Evolutionary conservation across 345 rosid species (phyloP).

Genomic region (Mangifera indica): DNA sequence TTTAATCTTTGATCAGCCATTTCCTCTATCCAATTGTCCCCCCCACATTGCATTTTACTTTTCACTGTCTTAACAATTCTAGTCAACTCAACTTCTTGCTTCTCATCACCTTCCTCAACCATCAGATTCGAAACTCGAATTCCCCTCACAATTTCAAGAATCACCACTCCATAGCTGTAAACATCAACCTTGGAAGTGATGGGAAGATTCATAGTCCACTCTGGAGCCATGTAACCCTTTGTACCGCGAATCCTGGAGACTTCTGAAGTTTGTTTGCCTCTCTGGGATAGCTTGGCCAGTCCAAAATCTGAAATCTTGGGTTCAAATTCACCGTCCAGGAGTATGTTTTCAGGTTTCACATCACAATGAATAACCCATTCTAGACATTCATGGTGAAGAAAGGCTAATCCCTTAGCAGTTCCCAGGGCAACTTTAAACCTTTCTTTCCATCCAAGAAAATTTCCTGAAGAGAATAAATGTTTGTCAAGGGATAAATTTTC

Average conservation of each 20-base stretch:
- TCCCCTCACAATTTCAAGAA: slow-evolving; percentile 40
- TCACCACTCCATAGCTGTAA: slow-evolving; percentile 22
- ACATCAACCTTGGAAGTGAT: not conserved
- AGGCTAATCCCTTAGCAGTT: slow-evolving; percentile 44
- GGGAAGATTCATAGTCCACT: slow-evolving; percentile 32
- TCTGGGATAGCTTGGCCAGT: no score
- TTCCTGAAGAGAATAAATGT: slow-evolving; percentile 20
- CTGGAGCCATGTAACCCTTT: slow-evolving; percentile 38
- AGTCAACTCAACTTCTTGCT: slow-evolving; percentile 31
- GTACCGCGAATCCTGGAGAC: slow-evolving; percentile 32
- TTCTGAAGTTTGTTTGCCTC: slow-evolving; percentile 28
- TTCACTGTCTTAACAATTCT: slow-evolving; percentile 25
- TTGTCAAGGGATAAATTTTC: slow-evolving; percentile 40
- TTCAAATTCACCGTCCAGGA: slow-evolving; percentile 35
- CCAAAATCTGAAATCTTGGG: slow-evolving; percentile 39
- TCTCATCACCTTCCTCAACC: slow-evolving; percentile 12
- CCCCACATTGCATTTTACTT: slow-evolving; percentile 25
- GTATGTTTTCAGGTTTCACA: slow-evolving; percentile 43
- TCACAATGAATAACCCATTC: slow-evolving; percentile 47
- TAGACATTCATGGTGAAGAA: slow-evolving; percentile 40
- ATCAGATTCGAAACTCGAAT: slow-evolving; percentile 28
- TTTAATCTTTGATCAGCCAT: slow-evolving; percentile 30
- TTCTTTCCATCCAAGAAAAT: slow-evolving; percentile 31
- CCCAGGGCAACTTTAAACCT: slow-evolving; percentile 37
- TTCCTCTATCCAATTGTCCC: slow-evolving; percentile 29